A percentile compares a stretch with the other conserved stretches of the same genome.
Evolutionary conservation across 2,329 filamentous ascomycete genomes (phyloP).

Genomic region (Atkinsonella texensis): DNA sequence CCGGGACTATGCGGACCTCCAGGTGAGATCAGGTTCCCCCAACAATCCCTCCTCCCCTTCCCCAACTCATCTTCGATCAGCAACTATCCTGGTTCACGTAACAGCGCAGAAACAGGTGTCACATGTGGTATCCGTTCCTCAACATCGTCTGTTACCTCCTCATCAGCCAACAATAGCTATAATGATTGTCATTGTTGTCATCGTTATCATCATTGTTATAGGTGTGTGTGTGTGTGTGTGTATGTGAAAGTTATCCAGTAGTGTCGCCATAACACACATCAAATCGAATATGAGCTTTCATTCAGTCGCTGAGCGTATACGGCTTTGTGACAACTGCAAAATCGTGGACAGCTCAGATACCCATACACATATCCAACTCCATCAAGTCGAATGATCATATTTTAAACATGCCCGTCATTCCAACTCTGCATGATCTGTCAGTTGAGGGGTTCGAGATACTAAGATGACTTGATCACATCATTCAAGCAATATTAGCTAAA

Average conservation of each 20-base stretch:
- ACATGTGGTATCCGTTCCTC: too few relatives aligned
- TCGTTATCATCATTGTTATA: neutral
- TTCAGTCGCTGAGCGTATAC: neutral
- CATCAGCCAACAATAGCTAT: neutral
- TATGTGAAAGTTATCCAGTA: neutral
- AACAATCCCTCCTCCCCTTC: neutral
- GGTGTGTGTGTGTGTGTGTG: neutral
- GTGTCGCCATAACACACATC: neutral
- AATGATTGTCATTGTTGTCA: neutral
- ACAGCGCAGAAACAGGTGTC: too few relatives aligned
- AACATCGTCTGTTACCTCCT: neutral
- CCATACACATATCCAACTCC: conserved; percentile 1
- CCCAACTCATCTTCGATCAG: neutral
- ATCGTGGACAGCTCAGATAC: neutral
- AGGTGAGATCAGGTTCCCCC: neutral
- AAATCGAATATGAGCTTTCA: neutral
- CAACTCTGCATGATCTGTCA: neutral
- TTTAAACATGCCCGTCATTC: conserved; percentile 6
- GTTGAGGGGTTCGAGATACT: neutral
- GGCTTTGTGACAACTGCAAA: neutral
- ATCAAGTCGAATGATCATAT: conserved; percentile 1
- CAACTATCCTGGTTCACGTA: neutral
- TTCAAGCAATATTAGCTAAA: neutral
- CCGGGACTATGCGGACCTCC: neutral
- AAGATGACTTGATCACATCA: neutral